These are phyloP conservation scores for Aspergillus fumigatiaffinis DNA, from an alignment of 2,329 filamentous ascomycete genomes.

Conservation along the genomic window DNA sequence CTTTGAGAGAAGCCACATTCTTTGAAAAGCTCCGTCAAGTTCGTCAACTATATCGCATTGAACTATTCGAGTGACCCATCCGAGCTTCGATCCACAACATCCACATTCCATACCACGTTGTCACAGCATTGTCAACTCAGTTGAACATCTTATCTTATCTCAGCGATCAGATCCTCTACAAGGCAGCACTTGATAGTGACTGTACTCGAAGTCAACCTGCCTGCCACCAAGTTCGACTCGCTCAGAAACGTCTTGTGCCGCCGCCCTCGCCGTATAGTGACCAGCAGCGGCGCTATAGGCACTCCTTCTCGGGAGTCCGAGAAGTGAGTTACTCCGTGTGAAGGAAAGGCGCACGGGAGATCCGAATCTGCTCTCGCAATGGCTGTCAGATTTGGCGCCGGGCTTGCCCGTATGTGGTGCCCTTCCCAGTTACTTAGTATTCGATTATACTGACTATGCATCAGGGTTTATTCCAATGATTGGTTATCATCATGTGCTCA, in stretches of 20 bases:
- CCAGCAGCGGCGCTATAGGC: background rate
- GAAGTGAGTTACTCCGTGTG: constrained; percentile 31
- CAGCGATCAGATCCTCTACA: background rate
- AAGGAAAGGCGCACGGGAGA: constrained; percentile 9
- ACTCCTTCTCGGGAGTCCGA: constrained; percentile 41
- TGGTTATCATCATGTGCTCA: constrained; percentile 81
- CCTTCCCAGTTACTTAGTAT: background rate
- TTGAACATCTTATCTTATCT: background rate
- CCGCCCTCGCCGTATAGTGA: constrained; percentile 1
- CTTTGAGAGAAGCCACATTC: constrained; percentile 13
- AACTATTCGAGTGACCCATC: constrained; percentile 4
- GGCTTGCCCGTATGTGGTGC: constrained; percentile 34
- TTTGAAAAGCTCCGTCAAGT: constrained; percentile 7
- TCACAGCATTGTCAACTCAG: background rate
- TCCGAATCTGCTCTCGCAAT: constrained; percentile 19
- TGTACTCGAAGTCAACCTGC: background rate
- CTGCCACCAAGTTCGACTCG: background rate
- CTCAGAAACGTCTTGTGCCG: background rate
- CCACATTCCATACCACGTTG: constrained; percentile 27
- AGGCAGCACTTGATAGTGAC: background rate
- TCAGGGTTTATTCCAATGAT: constrained; percentile 58
- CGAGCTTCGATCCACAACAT: constrained; percentile 9
- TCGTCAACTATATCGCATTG: constrained; percentile 4
- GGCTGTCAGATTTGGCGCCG: constrained; percentile 28
- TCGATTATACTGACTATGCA: constrained; percentile 4